These are phyloP conservation scores for Xylaria nigripes DNA, from an alignment of 495 filamentous ascomycete species.

Conservation along the genomic window DNA sequence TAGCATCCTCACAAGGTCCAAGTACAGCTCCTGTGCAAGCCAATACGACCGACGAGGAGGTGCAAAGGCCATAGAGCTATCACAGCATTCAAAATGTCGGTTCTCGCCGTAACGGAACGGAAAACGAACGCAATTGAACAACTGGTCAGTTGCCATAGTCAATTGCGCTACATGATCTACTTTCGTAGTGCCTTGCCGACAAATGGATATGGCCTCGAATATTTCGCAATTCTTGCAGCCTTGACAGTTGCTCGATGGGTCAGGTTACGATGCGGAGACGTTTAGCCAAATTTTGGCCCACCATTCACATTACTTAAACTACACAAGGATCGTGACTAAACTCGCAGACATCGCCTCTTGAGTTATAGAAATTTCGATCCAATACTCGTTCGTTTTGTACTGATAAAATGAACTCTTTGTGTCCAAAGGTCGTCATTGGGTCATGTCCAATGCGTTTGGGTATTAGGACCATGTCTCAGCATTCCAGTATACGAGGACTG, in stretches of 20 bases:
- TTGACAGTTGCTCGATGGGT: not conserved
- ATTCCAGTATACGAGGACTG: not conserved
- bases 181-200: not conserved
- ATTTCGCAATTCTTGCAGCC: not conserved
- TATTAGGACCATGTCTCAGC: not conserved
- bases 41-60: slow-evolving; percentile 12
- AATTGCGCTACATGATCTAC: not conserved
- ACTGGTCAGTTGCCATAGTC: not conserved
- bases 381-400: not conserved
- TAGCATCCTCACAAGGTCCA: slow-evolving; percentile 9
- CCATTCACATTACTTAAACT: not conserved
- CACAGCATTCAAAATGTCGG: not conserved
- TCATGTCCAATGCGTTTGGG: not conserved
- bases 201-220: not conserved
- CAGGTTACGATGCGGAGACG: not conserved
- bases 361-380: not conserved
- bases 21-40: slow-evolving; percentile 23
- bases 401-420: not conserved
- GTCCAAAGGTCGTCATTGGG: not conserved
- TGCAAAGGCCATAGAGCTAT: not conserved
- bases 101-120: not conserved
- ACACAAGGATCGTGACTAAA: not conserved
- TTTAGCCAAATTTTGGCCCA: not conserved
- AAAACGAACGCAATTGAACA: not conserved
- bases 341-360: not conserved